Base-by-base conservation (phyloP, 306 rosid genomes). In the Cucurbita maxima region DNA sequence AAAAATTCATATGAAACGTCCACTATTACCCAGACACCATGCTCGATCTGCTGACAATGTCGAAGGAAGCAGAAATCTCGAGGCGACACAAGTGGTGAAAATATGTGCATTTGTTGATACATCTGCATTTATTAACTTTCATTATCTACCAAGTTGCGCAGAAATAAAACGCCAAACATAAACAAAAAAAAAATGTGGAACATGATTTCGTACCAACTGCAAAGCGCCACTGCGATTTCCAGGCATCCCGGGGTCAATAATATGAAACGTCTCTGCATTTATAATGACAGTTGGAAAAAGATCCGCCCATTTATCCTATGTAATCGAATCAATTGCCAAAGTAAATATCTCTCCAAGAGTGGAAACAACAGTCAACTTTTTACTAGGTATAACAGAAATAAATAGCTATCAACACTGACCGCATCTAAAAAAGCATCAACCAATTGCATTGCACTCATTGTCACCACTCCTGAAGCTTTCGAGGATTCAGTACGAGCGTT, bases 21-120 rank as follows among this genome's bases (percentile, higher is more conserved):
- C 37, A 68, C 82, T 54, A 92, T 84, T 0, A 62, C 80, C 98
- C 98, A 89, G 48, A 13, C 75, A 7, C 87, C 88, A 6, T 3
- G 19, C 56, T 80, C 83, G 40, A 83, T 53, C 76, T 84, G 85
- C 78, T 80, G 85, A 75, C 92, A 89, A 47, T 71, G 67, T 6
- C 96, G 95, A 34, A 92, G 83, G 56, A 89, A 85, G 68, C 25
- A 63, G 75, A 80, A 81, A 37, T 85, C 88, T 7, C 96, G 77
- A 36, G 85, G 73, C 48, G 78, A 76, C 60, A 92, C 86, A 37
- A 89, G 16, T 0, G 87, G 96, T 8, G 98, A 90, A 20, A 89
- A 87, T 76, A 82, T 77, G 78, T 90, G 98, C 85, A 88, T 79
- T 74, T 92, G 81, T 60, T 79, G 91, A 68, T 81, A 67, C 91